Conservation (phyloP, 1,284 basidiomycete genomes). For the Exsudoporus floridanus region DNA sequence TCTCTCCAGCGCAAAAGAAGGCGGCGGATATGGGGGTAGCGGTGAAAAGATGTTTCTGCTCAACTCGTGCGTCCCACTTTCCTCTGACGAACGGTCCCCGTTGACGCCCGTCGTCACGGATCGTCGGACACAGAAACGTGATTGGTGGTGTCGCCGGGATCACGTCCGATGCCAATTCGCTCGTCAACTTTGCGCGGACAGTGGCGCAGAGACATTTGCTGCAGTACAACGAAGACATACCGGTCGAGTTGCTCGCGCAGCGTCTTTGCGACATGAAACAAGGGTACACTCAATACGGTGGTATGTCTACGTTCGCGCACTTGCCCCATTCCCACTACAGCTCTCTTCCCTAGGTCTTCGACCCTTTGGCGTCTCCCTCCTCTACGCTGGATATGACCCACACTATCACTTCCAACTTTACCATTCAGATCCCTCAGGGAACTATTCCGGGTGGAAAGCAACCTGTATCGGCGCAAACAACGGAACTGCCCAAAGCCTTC, state of each 20-base stretch:
- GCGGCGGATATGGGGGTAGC: conserved; percentile 83
- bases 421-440: conserved; percentile 97
- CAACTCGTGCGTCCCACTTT: conserved; percentile 64
- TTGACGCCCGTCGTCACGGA: neutral
- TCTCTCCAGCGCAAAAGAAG: conserved; percentile 79
- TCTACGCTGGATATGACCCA: conserved; percentile 96
- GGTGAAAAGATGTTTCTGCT: conserved; percentile 97
- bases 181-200: conserved; percentile 92
- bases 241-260: conserved; percentile 94
- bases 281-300: conserved; percentile 97
- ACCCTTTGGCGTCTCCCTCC: conserved; percentile 94
- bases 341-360: conserved; percentile 68
- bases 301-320: conserved; percentile 42
- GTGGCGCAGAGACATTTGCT: conserved; percentile 89
- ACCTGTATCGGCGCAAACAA: conserved; percentile 98
- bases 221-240: conserved; percentile 95
- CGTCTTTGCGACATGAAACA: conserved; percentile 97
- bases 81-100: neutral
- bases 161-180: conserved; percentile 96
- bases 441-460: conserved; percentile 99
- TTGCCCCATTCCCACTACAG: neutral
- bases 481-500: conserved; percentile 87
- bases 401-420: conserved; percentile 98
- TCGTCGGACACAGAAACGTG: conserved; percentile 69
- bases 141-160: conserved; percentile 94